Evolutionary conservation across 2,329 filamentous ascomycete genomes (phyloP), one percentile per base, ranked within the genome.

Genomic region (Fusarium sp.): DNA sequence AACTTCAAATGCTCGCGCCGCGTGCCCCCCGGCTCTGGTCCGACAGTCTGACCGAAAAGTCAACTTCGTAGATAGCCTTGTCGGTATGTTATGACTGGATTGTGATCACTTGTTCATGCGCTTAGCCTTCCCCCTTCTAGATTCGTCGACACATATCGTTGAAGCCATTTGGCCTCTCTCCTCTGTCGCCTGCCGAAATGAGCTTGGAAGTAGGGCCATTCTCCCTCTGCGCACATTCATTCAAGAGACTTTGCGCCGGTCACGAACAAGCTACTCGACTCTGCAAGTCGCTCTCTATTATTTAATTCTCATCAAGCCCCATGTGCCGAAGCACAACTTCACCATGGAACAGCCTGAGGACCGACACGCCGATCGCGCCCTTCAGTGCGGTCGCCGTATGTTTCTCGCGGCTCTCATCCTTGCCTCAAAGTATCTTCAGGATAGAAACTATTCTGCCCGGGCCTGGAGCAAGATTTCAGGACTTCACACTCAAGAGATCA

Each of bases 381-480:
- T 99, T 79, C 95, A 98, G 83, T 98, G 96, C 83, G 96, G 96
- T 62, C 93, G 96, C 71, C 94, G 96, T 79, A 98, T 98, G 96
- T 98, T 99, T 81, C 89, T 99, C 61, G 92, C 96, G 17, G 95
- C 96, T 54, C 88, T 99, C 70, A 98, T 99, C 75, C 88, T 99
- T 64, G 96, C 96, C 5, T 98, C 96, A 41, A 99, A 99, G 86
- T 99, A 98, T 81, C 87, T 99, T 52, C 96, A 99, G 83, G 96
- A 99, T 82, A 92, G 96, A 77, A 99, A 98, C 84, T 99, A 97
- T 84, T 98, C 96, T 20, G 95, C 96, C 55, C 92, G 96, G 63
- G 96, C 96, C 47, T 99, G 96, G 96, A 98, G 96, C 83, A 98
- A 98, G 87, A 99, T 99, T 77, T 98, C 96, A 24, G 96, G 96